Evolutionary conservation across 192 early-diverging fungal species (phyloP), one percentile per base, ranked within the genome.

Genomic region (Oehlia diaphana): DNA sequence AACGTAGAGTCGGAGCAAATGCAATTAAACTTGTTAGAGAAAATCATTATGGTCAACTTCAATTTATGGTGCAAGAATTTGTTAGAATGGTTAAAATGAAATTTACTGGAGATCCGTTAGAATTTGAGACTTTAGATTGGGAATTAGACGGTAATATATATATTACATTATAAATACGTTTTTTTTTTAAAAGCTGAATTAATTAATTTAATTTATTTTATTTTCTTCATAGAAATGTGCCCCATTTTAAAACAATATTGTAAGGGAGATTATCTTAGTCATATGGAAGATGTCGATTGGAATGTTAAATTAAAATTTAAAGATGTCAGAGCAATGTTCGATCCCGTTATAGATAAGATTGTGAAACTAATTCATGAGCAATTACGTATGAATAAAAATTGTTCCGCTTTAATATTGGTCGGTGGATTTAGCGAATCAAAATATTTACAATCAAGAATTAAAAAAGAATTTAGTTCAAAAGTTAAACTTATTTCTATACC

Each of bases 381-480:
- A 70, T 77, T 90, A 9, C 76, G 75, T 79, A 83, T 86, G 80
- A 64, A 67, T 16, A 79, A 82, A n/a, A 77, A 79, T 21, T 79
- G 85, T 44, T 83, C 86, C 21, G 85, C 86, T 53, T 83, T 90
- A 50, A 84, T 90, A 66, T 74, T 90, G 44, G 89, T 90, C 28
- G 87, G 89, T 82, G 87, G 89, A 13, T 90, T 90, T 70, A 86
- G 87, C 13, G 86, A 85, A 3, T 90, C 87, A 44, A 88, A 85
- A 69, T 90, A 90, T 53, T 78, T 90, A 10, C 86, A 86, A 76
- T 83, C 86, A 79, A 82, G 86, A 74, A 84, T 88, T 9, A 83
- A 85, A 72, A 79, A 90, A 53, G 83, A 88, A 72, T 88, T 90
- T 81, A 83, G 82, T 58, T 47, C 9, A 50, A 84, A 84, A 26